phyloP scores from a whole-genome alignment of 495 filamentous ascomycete species.

The Niebla homalea region DNA sequence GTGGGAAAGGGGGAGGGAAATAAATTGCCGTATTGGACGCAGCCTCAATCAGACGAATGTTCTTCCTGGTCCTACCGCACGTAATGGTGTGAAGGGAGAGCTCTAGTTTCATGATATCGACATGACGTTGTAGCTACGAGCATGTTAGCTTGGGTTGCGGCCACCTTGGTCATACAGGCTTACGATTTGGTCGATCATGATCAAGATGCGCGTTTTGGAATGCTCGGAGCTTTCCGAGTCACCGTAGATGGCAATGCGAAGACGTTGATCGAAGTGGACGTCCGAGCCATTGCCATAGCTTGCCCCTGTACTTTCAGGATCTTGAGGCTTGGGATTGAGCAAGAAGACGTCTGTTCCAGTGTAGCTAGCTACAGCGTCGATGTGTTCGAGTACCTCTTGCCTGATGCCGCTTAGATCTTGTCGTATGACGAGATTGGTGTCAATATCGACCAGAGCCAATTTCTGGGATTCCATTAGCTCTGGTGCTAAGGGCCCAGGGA shows the following conservation, averaged over 20 bases:
- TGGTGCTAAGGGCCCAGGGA: slow-evolving; percentile 17
- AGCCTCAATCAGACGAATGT: slow-evolving; percentile 93
- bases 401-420: slow-evolving; percentile 48
- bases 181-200: slow-evolving; percentile 96
- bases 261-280: slow-evolving; percentile 59
- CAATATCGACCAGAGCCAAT: slow-evolving; percentile 83
- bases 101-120: slow-evolving; percentile 73
- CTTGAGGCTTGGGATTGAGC: slow-evolving; percentile 59
- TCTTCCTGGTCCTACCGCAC: slow-evolving; percentile 83
- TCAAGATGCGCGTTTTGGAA: slow-evolving; percentile 87
- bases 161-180: slow-evolving; percentile 20
- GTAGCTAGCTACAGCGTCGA: slow-evolving; percentile 68
- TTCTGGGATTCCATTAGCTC: slow-evolving; percentile 39
- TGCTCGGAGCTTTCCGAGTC: slow-evolving; percentile 92
- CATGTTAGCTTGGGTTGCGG: slow-evolving; percentile 21
- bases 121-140: slow-evolving; percentile 65
- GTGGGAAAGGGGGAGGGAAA: slow-evolving; percentile 86
- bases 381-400: slow-evolving; percentile 61
- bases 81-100: slow-evolving; percentile 76
- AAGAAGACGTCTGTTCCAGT: slow-evolving; percentile 96
- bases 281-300: slow-evolving; percentile 57
- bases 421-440: slow-evolving; percentile 76
- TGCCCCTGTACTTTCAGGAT: slow-evolving; percentile 39
- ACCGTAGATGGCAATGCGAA: slow-evolving; percentile 86
- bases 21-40: slow-evolving; percentile 91